Conservation (phyloP, 768 basidiomycete species). For the Dioszegia hungarica region DNA sequence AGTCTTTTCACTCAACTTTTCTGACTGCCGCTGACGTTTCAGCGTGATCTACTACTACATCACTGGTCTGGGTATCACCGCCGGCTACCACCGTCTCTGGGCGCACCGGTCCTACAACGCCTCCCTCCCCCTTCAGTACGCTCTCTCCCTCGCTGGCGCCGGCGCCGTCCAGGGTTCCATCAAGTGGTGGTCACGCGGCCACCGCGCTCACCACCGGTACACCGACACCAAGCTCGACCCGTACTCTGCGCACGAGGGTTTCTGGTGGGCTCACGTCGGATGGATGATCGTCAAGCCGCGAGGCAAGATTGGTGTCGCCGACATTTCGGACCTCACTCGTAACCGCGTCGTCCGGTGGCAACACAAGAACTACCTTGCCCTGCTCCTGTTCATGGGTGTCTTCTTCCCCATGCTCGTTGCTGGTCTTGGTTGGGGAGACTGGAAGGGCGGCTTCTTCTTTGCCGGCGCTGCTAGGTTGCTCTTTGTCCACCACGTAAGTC, state of each 20-base stretch:
- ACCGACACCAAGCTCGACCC: slow-evolving; percentile 96
- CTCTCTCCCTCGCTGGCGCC: slow-evolving; percentile 75
- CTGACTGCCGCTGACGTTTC: slow-evolving; percentile 11
- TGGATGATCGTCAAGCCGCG: slow-evolving; percentile 91
- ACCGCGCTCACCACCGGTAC: slow-evolving; percentile 95
- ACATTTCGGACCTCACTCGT: slow-evolving; percentile 77
- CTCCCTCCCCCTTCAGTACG: slow-evolving; percentile 73
- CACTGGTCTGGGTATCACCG: slow-evolving; percentile 70
- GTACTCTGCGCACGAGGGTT: slow-evolving; percentile 85
- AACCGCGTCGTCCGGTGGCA: slow-evolving; percentile 81
- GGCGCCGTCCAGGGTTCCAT: slow-evolving; percentile 96
- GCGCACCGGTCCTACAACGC: slow-evolving; percentile 95
- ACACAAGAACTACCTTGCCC: slow-evolving; percentile 67
- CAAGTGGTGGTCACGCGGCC: slow-evolving; percentile 97
- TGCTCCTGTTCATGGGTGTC: slow-evolving; percentile 69
- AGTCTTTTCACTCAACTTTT: slow-evolving; percentile 8
- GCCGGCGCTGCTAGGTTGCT: slow-evolving; percentile 70
- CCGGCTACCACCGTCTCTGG: slow-evolving; percentile 94
- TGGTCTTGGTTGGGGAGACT: slow-evolving; percentile 79
- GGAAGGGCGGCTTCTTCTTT: slow-evolving; percentile 76
- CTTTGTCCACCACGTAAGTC: slow-evolving; percentile 76
- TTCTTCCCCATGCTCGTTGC: slow-evolving; percentile 70
- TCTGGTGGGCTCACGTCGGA: slow-evolving; percentile 73
- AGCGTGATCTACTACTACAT: slow-evolving; percentile 70
- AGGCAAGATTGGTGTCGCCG: slow-evolving; percentile 80